A percentile compares a stretch with the other conserved stretches of the same genome.
phyloP scores from a whole-genome alignment of 1,139 yeast genomes.

The Pichia sp. region DNA sequence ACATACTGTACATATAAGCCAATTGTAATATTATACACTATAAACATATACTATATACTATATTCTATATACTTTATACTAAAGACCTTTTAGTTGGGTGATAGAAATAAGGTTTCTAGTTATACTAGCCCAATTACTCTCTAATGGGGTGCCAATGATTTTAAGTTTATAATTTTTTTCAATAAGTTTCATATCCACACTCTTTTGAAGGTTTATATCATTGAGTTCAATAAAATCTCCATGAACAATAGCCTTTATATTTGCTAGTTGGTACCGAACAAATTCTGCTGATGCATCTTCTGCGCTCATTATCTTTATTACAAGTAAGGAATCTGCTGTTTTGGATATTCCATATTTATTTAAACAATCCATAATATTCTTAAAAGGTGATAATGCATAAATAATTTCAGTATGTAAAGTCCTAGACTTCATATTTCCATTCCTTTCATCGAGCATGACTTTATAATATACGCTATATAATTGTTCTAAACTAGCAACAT shows the following conservation, averaged over 20 bases:
- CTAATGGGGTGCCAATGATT: constrained; percentile 33
- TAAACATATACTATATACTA: too few relatives aligned
- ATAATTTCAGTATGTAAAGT: constrained; percentile 48
- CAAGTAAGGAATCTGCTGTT: constrained; percentile 17
- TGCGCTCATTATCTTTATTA: constrained; percentile 28
- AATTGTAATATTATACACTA: too few relatives aligned
- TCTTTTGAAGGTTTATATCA: constrained; percentile 30
- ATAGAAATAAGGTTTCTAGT: constrained; percentile 22
- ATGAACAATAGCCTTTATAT: constrained; percentile 22
- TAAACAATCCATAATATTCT: constrained; percentile 31
- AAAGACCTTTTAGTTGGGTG: constrained; percentile 27
- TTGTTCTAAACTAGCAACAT: constrained; percentile 43
- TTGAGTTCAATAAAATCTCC: constrained; percentile 32
- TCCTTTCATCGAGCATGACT: constrained; percentile 38
- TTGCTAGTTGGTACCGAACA: constrained; percentile 1
- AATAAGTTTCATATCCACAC: constrained; percentile 32
- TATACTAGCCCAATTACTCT: constrained; percentile 16
- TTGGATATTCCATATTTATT: constrained; percentile 28
- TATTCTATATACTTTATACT: too few relatives aligned
- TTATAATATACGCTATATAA: constrained; percentile 43
- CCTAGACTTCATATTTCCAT: constrained; percentile 40
- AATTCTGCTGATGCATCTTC: constrained; percentile 12
- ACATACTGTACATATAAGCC: too few relatives aligned
- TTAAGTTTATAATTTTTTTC: constrained; percentile 27
- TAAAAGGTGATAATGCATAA: constrained; percentile 46